Conservation (phyloP, 2,329 filamentous ascomycete genomes). For the Metarhizium album region DNA sequence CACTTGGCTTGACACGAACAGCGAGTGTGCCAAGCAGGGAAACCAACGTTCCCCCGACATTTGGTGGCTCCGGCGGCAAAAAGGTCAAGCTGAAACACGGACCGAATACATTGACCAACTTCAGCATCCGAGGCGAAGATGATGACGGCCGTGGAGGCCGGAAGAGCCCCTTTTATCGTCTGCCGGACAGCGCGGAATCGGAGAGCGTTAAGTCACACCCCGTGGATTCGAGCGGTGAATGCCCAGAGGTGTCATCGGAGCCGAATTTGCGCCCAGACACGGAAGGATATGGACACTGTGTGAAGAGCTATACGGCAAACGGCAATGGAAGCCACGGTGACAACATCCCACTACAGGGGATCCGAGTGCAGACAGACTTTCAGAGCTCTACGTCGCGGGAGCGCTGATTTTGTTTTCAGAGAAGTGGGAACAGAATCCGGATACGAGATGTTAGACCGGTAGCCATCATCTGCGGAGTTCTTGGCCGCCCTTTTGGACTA, state of each 20-base stretch:
- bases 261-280: constrained; percentile 21
- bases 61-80: constrained; percentile 11
- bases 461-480: no score
- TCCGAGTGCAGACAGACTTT: constrained; percentile 27
- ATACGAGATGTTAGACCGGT: no score
- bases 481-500: no score
- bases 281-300: constrained; percentile 20
- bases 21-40: constrained; percentile 16
- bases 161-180: constrained; percentile 18
- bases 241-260: constrained; percentile 6
- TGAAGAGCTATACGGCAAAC: constrained; percentile 19
- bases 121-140: constrained; percentile 6
- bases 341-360: constrained; percentile 27
- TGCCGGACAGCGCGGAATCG: constrained; percentile 21
- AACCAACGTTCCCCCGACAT: constrained; percentile 10
- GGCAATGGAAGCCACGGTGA: constrained; percentile 20
- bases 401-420: neutral
- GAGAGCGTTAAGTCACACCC: constrained; percentile 8
- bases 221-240: neutral
- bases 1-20: constrained; percentile 27
- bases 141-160: constrained; percentile 8
- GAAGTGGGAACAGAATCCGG: no score
- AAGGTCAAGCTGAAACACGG: constrained; percentile 8
- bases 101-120: constrained; percentile 9
- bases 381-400: constrained; percentile 15